These are phyloP conservation scores for Aspergillus biplanus DNA, from an alignment of 495 filamentous ascomycete genomes.

Conservation along the genomic window DNA sequence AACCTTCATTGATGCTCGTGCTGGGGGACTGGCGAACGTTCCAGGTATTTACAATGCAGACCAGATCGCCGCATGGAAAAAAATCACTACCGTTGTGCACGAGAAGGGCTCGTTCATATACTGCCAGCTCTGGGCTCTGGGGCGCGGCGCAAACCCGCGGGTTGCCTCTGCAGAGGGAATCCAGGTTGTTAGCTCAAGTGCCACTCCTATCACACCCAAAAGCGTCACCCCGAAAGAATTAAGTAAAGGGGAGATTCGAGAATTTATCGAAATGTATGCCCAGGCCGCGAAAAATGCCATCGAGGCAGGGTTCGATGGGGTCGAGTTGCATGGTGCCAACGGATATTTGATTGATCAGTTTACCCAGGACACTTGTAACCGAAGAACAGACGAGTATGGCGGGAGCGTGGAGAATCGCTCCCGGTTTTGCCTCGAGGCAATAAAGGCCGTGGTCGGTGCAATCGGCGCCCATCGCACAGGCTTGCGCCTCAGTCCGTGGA, in stretches of 20 bases:
- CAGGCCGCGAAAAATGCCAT: constrained; percentile 37
- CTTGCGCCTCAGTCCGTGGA: background rate
- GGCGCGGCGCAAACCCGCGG: constrained; percentile 52
- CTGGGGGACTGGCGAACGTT: constrained; percentile 46
- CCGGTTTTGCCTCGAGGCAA: constrained; percentile 44
- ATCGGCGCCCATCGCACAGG: constrained; percentile 4
- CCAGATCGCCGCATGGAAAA: constrained; percentile 54
- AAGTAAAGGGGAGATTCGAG: background rate
- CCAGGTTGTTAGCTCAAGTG: constrained; percentile 2
- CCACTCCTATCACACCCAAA: background rate
- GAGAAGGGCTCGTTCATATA: constrained; percentile 56
- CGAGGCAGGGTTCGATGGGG: constrained; percentile 47
- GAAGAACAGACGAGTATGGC: constrained; percentile 52
- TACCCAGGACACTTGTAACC: constrained; percentile 47
- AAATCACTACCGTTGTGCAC: constrained; percentile 57
- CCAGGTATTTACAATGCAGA: constrained; percentile 53
- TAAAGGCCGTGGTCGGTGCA: constrained; percentile 31
- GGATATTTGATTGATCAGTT: constrained; percentile 58
- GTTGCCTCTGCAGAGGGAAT: constrained; percentile 36
- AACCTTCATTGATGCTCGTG: constrained; percentile 5
- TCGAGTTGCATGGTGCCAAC: constrained; percentile 55
- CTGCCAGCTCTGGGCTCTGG: constrained; percentile 56
- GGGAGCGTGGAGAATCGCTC: constrained; percentile 52
- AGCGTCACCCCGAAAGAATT: background rate
- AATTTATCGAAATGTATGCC: constrained; percentile 5